phyloP scores from a whole-genome alignment of 768 basidiomycete species.

The Coprinopsis strossmayeri region DNA sequence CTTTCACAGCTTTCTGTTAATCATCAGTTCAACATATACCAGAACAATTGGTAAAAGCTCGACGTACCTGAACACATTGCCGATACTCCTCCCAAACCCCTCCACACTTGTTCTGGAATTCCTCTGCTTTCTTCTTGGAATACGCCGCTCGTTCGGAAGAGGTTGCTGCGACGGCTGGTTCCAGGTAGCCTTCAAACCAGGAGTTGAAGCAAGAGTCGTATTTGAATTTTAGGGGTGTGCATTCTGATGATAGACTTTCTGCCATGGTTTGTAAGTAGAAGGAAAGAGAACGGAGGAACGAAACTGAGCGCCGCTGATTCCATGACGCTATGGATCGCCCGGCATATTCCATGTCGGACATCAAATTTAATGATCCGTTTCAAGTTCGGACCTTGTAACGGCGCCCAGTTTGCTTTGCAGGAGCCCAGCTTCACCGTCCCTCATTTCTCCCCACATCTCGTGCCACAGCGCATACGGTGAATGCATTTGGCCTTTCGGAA shows the following conservation, averaged over 20 bases:
- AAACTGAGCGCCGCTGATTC: too few species aligned
- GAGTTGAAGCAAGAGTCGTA: conserved; percentile 96
- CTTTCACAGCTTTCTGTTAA: conserved; percentile 67
- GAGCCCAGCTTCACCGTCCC: too few species aligned
- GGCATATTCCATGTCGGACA: too few species aligned
- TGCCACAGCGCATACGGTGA: background rate
- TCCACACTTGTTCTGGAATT: conserved; percentile 85
- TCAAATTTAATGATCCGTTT: too few species aligned
- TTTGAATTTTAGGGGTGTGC: conserved; percentile 82
- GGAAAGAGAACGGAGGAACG: too few species aligned
- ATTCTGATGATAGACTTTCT: conserved; percentile 72
- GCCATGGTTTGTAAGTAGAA: too few species aligned
- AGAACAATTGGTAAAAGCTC: background rate
- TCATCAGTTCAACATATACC: background rate
- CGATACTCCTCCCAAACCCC: conserved; percentile 77
- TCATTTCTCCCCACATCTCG: too few species aligned
- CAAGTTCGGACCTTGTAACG: too few species aligned
- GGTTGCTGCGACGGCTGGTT: conserved; percentile 56
- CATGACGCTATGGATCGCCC: too few species aligned
- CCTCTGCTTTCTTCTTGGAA: conserved; percentile 74
- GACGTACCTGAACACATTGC: conserved; percentile 72
- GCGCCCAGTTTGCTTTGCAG: too few species aligned
- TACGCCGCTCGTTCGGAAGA: conserved; percentile 48
- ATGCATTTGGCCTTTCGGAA: background rate
- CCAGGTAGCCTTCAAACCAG: conserved; percentile 96